These are phyloP conservation scores for Aspergillus ochraceus DNA, from an alignment of 2,329 filamentous ascomycete genomes.

Conservation along the genomic window DNA sequence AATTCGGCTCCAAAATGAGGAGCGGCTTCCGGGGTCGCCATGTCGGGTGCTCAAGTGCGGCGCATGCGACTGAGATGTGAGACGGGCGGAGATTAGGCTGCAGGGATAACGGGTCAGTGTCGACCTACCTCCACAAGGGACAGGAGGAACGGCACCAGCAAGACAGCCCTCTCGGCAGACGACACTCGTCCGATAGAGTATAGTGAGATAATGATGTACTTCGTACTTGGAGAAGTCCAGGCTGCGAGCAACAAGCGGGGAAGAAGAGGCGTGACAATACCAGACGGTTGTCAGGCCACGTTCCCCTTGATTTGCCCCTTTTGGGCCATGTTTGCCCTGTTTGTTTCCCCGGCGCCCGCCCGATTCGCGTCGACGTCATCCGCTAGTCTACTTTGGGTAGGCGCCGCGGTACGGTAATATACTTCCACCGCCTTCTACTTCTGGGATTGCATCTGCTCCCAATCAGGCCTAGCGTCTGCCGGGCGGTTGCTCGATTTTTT, in stretches of 20 bases:
- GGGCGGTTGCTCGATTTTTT: slow-evolving; percentile 18
- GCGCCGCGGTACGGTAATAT: not conserved
- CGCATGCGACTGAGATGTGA: slow-evolving; percentile 24
- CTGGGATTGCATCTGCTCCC: not conserved
- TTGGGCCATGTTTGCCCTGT: not conserved
- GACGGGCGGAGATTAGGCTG: not conserved
- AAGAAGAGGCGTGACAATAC: slow-evolving; percentile 32
- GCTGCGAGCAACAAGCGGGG: slow-evolving; percentile 22
- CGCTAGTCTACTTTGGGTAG: not conserved
- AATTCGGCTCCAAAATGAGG: slow-evolving; percentile 91
- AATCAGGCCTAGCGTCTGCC: slow-evolving; percentile 13
- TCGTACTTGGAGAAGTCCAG: too few species aligned
- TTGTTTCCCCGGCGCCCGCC: not conserved
- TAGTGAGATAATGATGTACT: too few species aligned
- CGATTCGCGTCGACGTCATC: not conserved
- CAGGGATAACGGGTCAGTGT: not conserved
- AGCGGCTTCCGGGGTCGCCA: slow-evolving; percentile 79
- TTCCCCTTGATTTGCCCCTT: not conserved
- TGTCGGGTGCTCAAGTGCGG: slow-evolving; percentile 41
- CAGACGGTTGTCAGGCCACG: slow-evolving; percentile 23
- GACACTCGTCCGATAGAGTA: too few species aligned
- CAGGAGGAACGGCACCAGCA: not conserved
- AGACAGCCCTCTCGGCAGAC: slow-evolving; percentile 1
- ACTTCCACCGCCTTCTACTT: slow-evolving; percentile 16
- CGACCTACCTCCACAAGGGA: slow-evolving; percentile 8